Evolutionary conservation across 352 stramenopile genomes (phyloP).

Genomic region (Globisporangium heterothallicum): DNA sequence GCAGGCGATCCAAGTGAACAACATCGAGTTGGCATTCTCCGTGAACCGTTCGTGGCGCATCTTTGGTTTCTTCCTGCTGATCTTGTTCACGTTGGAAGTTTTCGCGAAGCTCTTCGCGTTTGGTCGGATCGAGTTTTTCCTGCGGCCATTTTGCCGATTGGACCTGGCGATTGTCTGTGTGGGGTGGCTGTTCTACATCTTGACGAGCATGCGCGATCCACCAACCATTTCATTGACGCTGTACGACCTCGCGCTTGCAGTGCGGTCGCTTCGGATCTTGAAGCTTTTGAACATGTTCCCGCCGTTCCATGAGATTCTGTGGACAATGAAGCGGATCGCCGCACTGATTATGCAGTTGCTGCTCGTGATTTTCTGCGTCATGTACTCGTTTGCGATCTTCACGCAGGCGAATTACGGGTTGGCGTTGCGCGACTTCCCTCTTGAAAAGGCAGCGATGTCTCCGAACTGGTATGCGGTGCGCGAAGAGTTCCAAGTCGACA

Average conservation of each 20-base stretch:
- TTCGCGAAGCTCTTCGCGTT: constrained; percentile 80
- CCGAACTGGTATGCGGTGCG: constrained; percentile 65
- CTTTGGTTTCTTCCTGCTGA: constrained; percentile 59
- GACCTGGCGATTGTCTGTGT: constrained; percentile 67
- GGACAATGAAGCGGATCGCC: constrained; percentile 81
- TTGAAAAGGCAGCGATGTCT: constrained; percentile 35
- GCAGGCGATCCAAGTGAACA: constrained; percentile 81
- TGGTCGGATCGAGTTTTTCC: constrained; percentile 66
- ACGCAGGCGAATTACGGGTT: constrained; percentile 74
- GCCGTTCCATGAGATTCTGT: constrained; percentile 81
- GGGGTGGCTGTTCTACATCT: constrained; percentile 74
- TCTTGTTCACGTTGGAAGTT: constrained; percentile 73
- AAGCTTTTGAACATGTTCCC: constrained; percentile 81
- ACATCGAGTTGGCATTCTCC: constrained; percentile 70
- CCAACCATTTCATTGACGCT: constrained; percentile 67
- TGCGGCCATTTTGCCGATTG: constrained; percentile 70
- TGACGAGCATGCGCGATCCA: constrained; percentile 56
- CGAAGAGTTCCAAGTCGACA: constrained; percentile 73
- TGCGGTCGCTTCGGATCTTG: constrained; percentile 71
- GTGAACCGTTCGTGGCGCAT: constrained; percentile 70
- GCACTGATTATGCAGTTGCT: constrained; percentile 73
- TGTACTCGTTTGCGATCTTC: constrained; percentile 79
- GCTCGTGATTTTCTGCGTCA: constrained; percentile 81
- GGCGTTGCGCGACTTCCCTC: constrained; percentile 49
- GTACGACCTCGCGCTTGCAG: constrained; percentile 69